Base-by-base conservation (phyloP, 2,329 filamentous ascomycete species). In the Talaromyces sp. region DNA sequence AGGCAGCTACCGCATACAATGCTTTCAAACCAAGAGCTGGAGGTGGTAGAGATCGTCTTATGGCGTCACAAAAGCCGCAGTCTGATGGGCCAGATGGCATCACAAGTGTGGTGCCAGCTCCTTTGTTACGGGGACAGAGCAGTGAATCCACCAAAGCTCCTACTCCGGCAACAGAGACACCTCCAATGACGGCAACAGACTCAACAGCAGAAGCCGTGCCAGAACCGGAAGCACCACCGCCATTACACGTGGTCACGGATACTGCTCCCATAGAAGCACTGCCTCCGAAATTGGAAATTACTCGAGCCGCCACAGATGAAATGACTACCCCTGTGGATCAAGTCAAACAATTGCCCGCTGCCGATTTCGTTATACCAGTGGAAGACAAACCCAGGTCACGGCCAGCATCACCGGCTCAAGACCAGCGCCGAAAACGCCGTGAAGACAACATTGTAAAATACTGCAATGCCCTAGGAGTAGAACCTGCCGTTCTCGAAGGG, bases 1-100 rank as follows among this genome's bases (percentile, higher is more conserved):
- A 92, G 74, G 92, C 92, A 27, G 92, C 91, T 0, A 86, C 83
- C 60, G 86, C 89, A 27, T 74, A 77, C 65, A 88, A 88, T 60
- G 84, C 84, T 19, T 98, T 98, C 78, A 96, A 93, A 70, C 93
- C 93, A 22, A 86, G 93, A 62, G 88, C 88, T 36, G 93, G 93
- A 61, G 93, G 93, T 65, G 93, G 92, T 25, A 92, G 87, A 57
- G 92, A 96, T 64, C 88, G 90, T 57, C 79, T 96, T 58, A 82
- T 89, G 60, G 85, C 88, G 57, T 78, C 82, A 39, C 83, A 86
- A 60, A 80, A 79, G 65, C 85, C 84, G 61, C 74, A 76, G n/a
- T 77, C 77, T 3, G 85, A 89, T 27, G 92, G 89, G 5, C 90
- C 92, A 7, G 93, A 97, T 77, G 93, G 93, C 2, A 96, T 97